A percentile compares a stretch with the other conserved stretches of the same genome.
These are phyloP conservation scores for Aureococcus anophagefferens DNA, from an alignment of 108 stramenopile genomes.

Conservation along the genomic window DNA sequence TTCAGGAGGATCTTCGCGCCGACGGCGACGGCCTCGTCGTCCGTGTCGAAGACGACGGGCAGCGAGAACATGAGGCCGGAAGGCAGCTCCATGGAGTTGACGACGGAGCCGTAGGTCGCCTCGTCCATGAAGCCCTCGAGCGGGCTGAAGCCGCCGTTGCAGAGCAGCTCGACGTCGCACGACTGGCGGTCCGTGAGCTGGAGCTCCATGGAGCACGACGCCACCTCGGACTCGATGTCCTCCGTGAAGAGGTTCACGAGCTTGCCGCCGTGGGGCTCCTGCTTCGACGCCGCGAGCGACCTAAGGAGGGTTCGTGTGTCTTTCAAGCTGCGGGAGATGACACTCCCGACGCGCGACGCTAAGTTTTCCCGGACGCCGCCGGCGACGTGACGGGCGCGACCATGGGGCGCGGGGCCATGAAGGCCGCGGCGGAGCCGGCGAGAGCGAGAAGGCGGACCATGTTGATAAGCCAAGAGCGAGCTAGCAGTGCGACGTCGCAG, in stretches of 20 bases:
- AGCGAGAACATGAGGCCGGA: conserved; percentile 90
- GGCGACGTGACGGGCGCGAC: no score
- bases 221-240: conserved; percentile 69
- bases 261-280: conserved; percentile 82
- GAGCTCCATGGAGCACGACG: conserved; percentile 67
- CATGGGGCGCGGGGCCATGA: no score
- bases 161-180: conserved; percentile 95
- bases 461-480: no score
- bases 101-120: conserved; percentile 73
- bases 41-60: conserved; percentile 94
- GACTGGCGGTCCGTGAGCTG: conserved; percentile 85
- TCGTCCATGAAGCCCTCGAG: conserved; percentile 96
- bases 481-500: no score
- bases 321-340: no score
- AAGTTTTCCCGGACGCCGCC: no score
- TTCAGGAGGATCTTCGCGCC: conserved; percentile 86
- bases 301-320: no score
- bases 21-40: conserved; percentile 71
- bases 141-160: conserved; percentile 96
- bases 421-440: no score
- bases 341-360: no score
- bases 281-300: conserved; percentile 13
- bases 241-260: conserved; percentile 85
- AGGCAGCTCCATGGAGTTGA: conserved; percentile 79
- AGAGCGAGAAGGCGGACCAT: no score